These are phyloP conservation scores for Fusarium drepaniforme DNA, from an alignment of 2,329 filamentous ascomycete species.

Conservation along the genomic window DNA sequence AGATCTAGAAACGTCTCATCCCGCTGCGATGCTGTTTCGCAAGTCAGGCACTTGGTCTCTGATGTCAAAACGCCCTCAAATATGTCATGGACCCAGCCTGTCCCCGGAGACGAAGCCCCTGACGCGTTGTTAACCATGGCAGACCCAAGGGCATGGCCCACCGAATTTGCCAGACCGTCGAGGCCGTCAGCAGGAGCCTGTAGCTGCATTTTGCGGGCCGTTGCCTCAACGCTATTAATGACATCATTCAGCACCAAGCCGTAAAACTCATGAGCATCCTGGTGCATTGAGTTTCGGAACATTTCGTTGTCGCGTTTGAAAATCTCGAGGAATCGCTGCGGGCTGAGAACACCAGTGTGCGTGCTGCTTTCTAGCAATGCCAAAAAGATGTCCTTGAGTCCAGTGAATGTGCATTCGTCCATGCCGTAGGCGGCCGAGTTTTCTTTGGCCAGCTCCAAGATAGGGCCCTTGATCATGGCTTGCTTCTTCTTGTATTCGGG, in stretches of 20 bases:
- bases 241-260: conserved; percentile 96
- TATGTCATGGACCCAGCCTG: conserved; percentile 95
- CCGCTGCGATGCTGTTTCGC: conserved; percentile 93
- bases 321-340: conserved; percentile 92
- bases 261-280: conserved; percentile 97
- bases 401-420: conserved; percentile 94
- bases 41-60: conserved; percentile 95
- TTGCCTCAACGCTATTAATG: conserved; percentile 92
- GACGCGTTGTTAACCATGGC: conserved; percentile 51
- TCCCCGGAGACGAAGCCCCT: conserved; percentile 70
- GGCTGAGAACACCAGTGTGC: conserved; percentile 90
- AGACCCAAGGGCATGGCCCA: conserved; percentile 54
- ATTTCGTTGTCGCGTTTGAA: conserved; percentile 96
- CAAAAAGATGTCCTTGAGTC: conserved; percentile 95
- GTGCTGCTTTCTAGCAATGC: conserved; percentile 85
- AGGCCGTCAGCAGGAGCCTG: conserved; percentile 41
- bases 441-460: conserved; percentile 86
- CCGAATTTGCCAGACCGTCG: conserved; percentile 63
- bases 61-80: conserved; percentile 96
- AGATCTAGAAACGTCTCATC: conserved; percentile 97
- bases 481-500: conserved; percentile 99
- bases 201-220: conserved; percentile 73
- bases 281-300: conserved; percentile 97
- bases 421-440: conserved; percentile 87
- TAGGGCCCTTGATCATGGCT: conserved; percentile 87